These are phyloP conservation scores for Suillus fuscotomentosus DNA, from an alignment of 768 basidiomycete species.

Conservation along the genomic window DNA sequence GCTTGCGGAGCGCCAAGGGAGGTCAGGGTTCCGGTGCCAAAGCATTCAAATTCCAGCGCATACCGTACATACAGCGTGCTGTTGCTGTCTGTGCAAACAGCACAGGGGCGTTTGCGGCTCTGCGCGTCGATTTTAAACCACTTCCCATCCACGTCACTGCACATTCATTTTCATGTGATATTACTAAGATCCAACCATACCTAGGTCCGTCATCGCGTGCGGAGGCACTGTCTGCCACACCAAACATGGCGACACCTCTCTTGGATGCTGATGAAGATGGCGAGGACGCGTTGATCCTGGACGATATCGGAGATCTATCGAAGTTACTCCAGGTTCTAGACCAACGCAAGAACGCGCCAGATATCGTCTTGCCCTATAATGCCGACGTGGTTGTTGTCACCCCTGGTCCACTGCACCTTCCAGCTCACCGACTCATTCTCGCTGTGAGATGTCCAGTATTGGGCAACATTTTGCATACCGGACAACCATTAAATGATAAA, in stretches of 20 bases:
- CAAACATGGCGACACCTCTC: not conserved
- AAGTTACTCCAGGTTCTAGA: constrained; percentile 18
- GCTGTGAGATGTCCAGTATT: constrained; percentile 55
- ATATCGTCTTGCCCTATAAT: constrained; percentile 39
- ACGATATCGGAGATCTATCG: constrained; percentile 34
- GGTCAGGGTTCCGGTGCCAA: constrained; percentile 34
- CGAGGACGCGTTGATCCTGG: constrained; percentile 35
- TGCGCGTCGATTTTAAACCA: constrained; percentile 71
- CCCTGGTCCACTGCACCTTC: constrained; percentile 44
- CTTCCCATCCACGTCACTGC: constrained; percentile 55
- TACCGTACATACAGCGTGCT: constrained; percentile 84
- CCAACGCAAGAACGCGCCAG: constrained; percentile 10
- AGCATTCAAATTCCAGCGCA: constrained; percentile 72
- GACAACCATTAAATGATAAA: constrained; percentile 24
- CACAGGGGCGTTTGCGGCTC: constrained; percentile 85
- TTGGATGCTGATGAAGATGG: constrained; percentile 34
- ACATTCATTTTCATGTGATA: constrained; percentile 58
- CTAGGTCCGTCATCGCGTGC: constrained; percentile 13
- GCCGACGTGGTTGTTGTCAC: constrained; percentile 63
- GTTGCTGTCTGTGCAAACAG: constrained; percentile 81
- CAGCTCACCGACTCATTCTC: constrained; percentile 68
- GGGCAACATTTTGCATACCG: constrained; percentile 38
- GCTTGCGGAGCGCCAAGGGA: constrained; percentile 50
- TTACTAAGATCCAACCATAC: constrained; percentile 68
- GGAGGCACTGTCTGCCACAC: not conserved